Base-by-base conservation (phyloP, 495 filamentous ascomycete species). In the Hypomontagnella submonticulosa region DNA sequence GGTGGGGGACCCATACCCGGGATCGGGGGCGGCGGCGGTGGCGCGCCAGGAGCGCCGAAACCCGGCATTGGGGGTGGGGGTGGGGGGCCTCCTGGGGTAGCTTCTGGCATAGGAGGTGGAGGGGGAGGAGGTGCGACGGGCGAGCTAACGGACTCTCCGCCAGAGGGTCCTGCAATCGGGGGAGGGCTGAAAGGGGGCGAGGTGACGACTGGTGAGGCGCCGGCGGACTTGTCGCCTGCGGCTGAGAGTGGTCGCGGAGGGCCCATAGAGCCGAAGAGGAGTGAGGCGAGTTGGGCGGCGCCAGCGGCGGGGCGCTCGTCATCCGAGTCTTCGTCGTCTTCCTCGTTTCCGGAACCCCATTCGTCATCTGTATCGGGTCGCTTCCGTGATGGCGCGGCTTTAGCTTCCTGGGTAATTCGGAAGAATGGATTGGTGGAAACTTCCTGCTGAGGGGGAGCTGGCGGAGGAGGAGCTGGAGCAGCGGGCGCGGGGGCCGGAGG, bases 191-290 rank as follows among this genome's bases (percentile, higher is more conserved):
- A 72, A 7, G 79, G 75, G 4, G 79, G 69, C 15, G 57, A 71
- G 73, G 80, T 52, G 58, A 78, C 63, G 47, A 70, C 71, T 18
- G 81, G 78, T 8, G 79, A 78, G 10, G 84, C 71, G 13, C 63
- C 80, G n/a, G 82, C 73, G 38, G 82, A 76, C 67, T 89, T 89
- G 47, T 91, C 87, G 50, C 91, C 92, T 78, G 89, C 87, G 7
- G 91, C 90, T 47, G 91, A 94, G 20, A 97, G 75, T 33, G 96
- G 92, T 50, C 94, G 88, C 16, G 95, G 95, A 40, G 95, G 95
- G 8, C 85, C 95, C 95, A 99, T 99, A 49, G 94, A 96, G 56
- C 95, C 93, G 76, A 99, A 98, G 30, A 99, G 85, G 61, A 93
- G 95, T 34, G 90, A 93, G 13, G 95, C 95, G 33, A 99, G 87